Conservation (phyloP, 805 yeast species). For the Metschnikowia hibisci region DNA sequence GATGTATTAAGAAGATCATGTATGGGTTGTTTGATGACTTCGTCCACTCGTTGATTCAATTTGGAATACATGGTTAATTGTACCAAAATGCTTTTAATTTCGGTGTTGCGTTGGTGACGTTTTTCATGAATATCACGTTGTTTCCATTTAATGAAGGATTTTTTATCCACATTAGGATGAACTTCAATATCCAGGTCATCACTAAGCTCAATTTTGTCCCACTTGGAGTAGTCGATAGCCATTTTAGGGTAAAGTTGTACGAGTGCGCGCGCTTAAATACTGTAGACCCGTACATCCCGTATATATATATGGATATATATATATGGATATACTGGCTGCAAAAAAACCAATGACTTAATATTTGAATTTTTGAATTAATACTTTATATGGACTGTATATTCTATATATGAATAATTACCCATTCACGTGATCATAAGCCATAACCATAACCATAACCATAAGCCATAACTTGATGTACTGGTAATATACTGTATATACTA, state of each 20-base stretch:
- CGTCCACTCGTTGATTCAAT: conserved; percentile 70
- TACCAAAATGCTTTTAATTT: conserved; percentile 69
- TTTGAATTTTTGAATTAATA: too few relatives aligned
- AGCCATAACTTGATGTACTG: too few relatives aligned
- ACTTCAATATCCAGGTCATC: conserved; percentile 97
- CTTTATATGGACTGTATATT: too few relatives aligned
- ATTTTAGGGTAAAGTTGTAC: conserved; percentile 28
- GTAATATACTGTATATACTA: too few relatives aligned
- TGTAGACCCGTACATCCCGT: too few relatives aligned
- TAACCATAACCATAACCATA: too few relatives aligned
- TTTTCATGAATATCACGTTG: conserved; percentile 96
- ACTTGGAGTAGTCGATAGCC: conserved; percentile 93
- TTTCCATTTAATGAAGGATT: conserved; percentile 90
- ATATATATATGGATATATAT: too few relatives aligned
- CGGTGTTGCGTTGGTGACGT: conserved; percentile 73
- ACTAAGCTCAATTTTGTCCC: conserved; percentile 95
- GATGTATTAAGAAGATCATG: conserved; percentile 32
- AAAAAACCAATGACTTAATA: too few relatives aligned
- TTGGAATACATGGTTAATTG: conserved; percentile 79
- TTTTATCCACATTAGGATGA: conserved; percentile 96
- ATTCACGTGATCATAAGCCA: too few relatives aligned
- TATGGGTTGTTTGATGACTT: conserved; percentile 42
- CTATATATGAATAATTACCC: too few relatives aligned
- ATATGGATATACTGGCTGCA: too few relatives aligned
- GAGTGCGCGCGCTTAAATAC: too few relatives aligned